phyloP scores from a whole-genome alignment of 2,329 filamentous ascomycete genomes.

The Ceratocystis huliohia region DNA sequence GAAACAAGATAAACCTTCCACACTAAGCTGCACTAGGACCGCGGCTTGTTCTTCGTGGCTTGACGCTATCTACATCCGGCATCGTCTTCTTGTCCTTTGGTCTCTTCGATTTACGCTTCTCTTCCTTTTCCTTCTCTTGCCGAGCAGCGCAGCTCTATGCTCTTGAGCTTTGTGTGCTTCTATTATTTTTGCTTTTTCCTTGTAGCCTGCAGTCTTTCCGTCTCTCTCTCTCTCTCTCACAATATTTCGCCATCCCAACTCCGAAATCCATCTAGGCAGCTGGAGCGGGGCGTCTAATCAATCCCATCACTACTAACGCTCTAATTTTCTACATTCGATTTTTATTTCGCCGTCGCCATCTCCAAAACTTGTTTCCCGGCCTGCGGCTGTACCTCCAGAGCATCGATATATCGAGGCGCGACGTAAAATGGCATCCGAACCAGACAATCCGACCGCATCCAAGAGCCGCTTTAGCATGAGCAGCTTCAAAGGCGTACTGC shows the following conservation, averaged over 20 bases:
- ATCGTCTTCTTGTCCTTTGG: not conserved
- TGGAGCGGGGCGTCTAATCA: not conserved
- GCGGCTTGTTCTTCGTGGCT: not conserved
- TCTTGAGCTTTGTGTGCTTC: not conserved
- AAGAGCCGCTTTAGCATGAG: slow-evolving; percentile 20
- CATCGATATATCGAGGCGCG: not conserved
- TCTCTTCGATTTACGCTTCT: not conserved
- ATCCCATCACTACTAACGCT: not conserved
- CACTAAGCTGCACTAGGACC: not conserved
- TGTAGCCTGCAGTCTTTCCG: not conserved
- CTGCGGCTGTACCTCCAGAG: not conserved
- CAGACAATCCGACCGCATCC: slow-evolving; percentile 4
- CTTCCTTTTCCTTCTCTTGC: not conserved
- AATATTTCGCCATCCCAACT: not conserved
- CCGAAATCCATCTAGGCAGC: not conserved
- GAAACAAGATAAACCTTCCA: not conserved
- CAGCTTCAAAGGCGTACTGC: slow-evolving; percentile 14
- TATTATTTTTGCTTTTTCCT: not conserved
- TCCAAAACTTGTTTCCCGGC: not conserved
- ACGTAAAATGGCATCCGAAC: slow-evolving; percentile 10
- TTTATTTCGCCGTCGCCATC: not conserved
- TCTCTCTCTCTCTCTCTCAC: not conserved
- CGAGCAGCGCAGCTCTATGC: not conserved
- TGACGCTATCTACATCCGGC: slow-evolving; percentile 4
- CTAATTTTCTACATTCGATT: not conserved